Evolutionary conservation across 2,329 filamentous ascomycete species (phyloP), one percentile per base, ranked within the genome.

Genomic region (Mycosphaerelloides madeirae): DNA sequence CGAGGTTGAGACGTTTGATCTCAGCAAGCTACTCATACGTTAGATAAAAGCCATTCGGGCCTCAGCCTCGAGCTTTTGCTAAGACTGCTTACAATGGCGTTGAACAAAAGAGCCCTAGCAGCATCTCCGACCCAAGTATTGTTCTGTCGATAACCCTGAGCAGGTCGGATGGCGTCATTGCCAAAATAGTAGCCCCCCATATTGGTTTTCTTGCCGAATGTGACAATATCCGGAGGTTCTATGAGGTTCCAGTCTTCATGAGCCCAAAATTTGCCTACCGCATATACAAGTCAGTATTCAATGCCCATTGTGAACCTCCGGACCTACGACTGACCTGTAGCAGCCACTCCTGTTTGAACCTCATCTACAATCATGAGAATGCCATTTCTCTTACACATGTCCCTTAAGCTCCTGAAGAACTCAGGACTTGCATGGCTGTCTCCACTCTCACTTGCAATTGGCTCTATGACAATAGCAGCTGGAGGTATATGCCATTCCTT

Each of bases 181-280:
- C 84, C 84, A 65, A 83, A 95, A 76, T 93, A 95, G 77, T 91
- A 95, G 28, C 89, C 89, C 5, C 89, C 89, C 2, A 89, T 87
- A 72, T 95, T 90, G 3, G 89, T 90, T 77, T 95, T 95, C 77
- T 95, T 95, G 62, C 81, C 87, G 73, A 95, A 95, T 46, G 89
- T 95, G 34, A 95, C 89, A 75, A 95, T 93, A 72, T 95, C 89
- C 0, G 89, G 89, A 6, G 89, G 86, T 29, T 81, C 72, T 38
- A 76, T 63, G 33, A 95, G 78, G 67, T 85, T 78, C 89, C 89
- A 95, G 81, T 95, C 89, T 61, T 95, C 88, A 73, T 95, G 90
- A 7, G 89, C 89, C 89, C 89, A 95, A 81, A 95, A 95, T 67
- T 87, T 89, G 59, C n/a, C n/a, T n/a, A n/a, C n/a, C n/a, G n/a